Evolutionary conservation across 1,284 basidiomycete genomes (phyloP), one percentile per base, ranked within the genome.

Genomic region (Cystobasidiaceae sp.): DNA sequence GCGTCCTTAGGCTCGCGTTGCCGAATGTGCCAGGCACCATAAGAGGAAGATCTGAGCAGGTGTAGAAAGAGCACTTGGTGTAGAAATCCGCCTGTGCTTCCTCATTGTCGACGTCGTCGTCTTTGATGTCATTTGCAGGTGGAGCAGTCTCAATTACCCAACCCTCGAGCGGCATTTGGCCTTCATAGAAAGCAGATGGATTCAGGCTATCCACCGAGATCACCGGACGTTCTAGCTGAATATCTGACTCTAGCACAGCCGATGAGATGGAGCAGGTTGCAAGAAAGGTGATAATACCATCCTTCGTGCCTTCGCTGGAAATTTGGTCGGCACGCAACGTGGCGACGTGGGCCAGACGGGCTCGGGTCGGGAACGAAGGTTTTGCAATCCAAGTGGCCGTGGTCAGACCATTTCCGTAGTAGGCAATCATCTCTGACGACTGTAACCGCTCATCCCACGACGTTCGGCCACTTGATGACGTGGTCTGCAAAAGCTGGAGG

Each of bases 61-160:
- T 85, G 43, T 97, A 81, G 69, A 93, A 84, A 51, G 89, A 94
- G 77, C 91, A 64, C 25, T 41, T 64, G 4, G 43, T 64, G 25
- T 46, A 55, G 3, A 28, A 19, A 13, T 32, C 39, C 4, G 54
- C 5, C 37, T 28, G 15, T n/a, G n/a, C n/a, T 13, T 17, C 17
- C 25, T 21, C n/a, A 13, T 17, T 15, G n/a, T n/a, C 17, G 4
- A 27, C 23, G 19, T 64, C 61, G n/a, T 64, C 61, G n/a, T 45
- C 61, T 27, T 64, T 52, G 2, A 48, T 52, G 28, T 37, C 37
- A 11, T 46, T 43, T 4, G 49, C 25, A n/a, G 23, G 25, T 15
- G 25, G 94, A 48, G 98, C 82, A 0, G 93, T 97, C 79, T 99
- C 93, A 70, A 97, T 78, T 46, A 97, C 87, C 96, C 96, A 99